These are phyloP conservation scores for Xylariaceae sp. DNA, from an alignment of 2,329 filamentous ascomycete species.

Conservation along the genomic window DNA sequence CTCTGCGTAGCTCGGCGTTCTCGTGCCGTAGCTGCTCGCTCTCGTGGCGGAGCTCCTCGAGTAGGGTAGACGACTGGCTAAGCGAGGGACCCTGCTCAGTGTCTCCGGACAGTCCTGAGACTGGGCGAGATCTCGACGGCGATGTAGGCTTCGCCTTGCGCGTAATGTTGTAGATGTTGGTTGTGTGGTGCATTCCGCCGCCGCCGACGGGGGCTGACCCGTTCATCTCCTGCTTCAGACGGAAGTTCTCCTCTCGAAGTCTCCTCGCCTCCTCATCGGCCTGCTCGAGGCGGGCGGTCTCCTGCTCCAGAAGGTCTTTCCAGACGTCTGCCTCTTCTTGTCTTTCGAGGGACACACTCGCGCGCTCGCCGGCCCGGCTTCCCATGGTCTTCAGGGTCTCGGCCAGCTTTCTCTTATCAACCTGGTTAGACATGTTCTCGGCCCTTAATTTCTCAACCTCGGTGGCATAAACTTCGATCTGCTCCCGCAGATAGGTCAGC, in stretches of 20 bases:
- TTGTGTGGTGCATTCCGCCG: constrained; percentile 45
- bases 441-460: constrained; percentile 76
- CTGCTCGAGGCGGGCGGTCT: constrained; percentile 82
- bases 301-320: constrained; percentile 90
- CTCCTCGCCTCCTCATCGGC: constrained; percentile 81
- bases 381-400: constrained; percentile 61
- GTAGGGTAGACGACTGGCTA: constrained; percentile 56
- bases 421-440: constrained; percentile 71
- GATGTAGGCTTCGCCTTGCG: constrained; percentile 42
- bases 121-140: constrained; percentile 41
- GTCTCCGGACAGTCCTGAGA: constrained; percentile 42
- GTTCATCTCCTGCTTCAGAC: constrained; percentile 54
- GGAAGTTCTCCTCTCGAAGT: constrained; percentile 76
- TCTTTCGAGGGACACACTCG: constrained; percentile 39
- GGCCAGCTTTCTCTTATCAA: constrained; percentile 78
- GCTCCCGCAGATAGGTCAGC: constrained; percentile 73
- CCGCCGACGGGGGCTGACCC: constrained; percentile 11
- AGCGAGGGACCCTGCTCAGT: constrained; percentile 44
- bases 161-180: constrained; percentile 59
- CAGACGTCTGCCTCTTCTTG: constrained; percentile 74
- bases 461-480: constrained; percentile 74
- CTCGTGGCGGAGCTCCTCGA: constrained; percentile 66
- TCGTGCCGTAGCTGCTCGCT: constrained; percentile 78
- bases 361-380: constrained; percentile 35
- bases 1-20: constrained; percentile 83